Percentiles rank a stretch among this genome's conserved stretches.
Evolutionary conservation across 768 basidiomycete species (phyloP).

Genomic region (Heimioporus sp.): DNA sequence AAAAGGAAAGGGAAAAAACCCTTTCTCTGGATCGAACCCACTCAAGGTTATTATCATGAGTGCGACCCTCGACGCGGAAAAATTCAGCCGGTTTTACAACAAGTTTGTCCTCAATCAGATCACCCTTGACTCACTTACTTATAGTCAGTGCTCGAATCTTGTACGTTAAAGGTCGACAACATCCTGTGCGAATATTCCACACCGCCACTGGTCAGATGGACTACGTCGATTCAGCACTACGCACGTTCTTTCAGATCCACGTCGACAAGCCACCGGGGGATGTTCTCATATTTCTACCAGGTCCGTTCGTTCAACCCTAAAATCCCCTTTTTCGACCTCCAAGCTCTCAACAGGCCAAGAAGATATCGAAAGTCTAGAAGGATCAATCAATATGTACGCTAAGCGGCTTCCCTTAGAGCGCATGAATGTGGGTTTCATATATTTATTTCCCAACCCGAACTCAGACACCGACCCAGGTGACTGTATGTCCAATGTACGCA

Average conservation of each 20-base stretch:
- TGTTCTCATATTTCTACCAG: conserved; percentile 91
- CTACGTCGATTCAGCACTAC: conserved; percentile 85
- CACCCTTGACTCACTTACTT: conserved; percentile 1
- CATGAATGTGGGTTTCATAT: conserved; percentile 42
- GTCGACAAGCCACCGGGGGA: conserved; percentile 77
- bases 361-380: conserved; percentile 87
- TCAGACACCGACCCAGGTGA: conserved; percentile 46
- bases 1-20: conserved; percentile 40
- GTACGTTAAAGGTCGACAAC: conserved; percentile 91
- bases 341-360: conserved; percentile 69
- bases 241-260: conserved; percentile 95
- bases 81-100: conserved; percentile 86
- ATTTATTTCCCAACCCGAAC: neutral
- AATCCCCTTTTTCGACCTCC: neutral
- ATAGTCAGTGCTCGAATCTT: conserved; percentile 73
- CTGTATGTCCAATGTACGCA: conserved; percentile 82
- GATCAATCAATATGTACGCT: conserved; percentile 67
- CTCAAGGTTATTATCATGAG: conserved; percentile 97
- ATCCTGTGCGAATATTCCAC: conserved; percentile 85
- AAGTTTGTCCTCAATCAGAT: conserved; percentile 48
- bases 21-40: conserved; percentile 45
- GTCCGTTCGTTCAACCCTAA: conserved; percentile 31
- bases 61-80: conserved; percentile 94
- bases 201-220: conserved; percentile 71
- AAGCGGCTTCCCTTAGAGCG: conserved; percentile 62